Evolutionary conservation across 1,284 basidiomycete genomes (phyloP), one percentile per base, ranked within the genome.

Genomic region (Cryptococcus hybrid): DNA sequence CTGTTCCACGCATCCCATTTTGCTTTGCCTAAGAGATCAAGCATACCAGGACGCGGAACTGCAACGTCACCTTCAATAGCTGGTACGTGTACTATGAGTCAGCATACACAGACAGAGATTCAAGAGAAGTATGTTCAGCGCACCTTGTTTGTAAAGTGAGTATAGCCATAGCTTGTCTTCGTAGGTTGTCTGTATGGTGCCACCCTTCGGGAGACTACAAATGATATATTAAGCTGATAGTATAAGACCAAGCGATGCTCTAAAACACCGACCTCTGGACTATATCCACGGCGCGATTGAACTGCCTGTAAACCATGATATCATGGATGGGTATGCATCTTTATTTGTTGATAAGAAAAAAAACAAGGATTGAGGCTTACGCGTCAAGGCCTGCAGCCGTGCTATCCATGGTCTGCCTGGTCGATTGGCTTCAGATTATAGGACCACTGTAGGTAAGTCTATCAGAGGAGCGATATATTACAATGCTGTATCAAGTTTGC

Each of bases 1-100:
- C 92, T 93, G 48, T 88, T 86, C 93, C 93, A 97, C 37, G 91
- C 91, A 78, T 95, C 92, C 93, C 93, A 97, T 79, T 97, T 97
- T 15, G 94, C 93, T 64, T 93, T 83, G 38, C 91, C 92, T 11
- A 97, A 81, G 86, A 96, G 89, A 74, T 98, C 75, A 8, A 77
- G 63, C 60, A 77, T 63, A 11, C 75, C 74, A 3, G 75, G 75
- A 45, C 75, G 54, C 5, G 67, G 62, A 5, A 64, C 58, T 0
- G 56, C 55, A 43, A 73, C 69, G 50, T 77, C 70, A 3, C 75
- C 75, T 50, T 77, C 75, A 4, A 74, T 77, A 5, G 68, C 75
- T 76, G 36, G 40, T 3, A 24, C 53, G 46, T 18, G 35, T 35
- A n/a, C 51, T 7, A 7, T 0, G 7, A 39, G 30, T 18, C 45